Base-by-base conservation (phyloP, 768 basidiomycete species). In the Lactarius tabidus region DNA sequence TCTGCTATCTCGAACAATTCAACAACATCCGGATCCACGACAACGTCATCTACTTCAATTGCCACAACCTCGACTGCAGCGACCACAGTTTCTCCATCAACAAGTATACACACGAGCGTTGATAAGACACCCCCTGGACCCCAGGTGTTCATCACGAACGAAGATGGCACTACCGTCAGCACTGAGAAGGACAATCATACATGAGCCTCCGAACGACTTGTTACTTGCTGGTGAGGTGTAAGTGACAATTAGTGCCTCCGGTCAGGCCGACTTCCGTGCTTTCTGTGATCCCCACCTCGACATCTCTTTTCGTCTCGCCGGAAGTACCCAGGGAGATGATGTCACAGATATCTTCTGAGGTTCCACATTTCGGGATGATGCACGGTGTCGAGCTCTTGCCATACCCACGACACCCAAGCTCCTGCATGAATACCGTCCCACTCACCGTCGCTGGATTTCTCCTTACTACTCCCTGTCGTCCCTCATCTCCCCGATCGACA, bases 1-100 rank as follows among this genome's bases (percentile, higher is more conserved):
- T 62, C 65, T 5, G 51, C 39, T 35, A 45, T 12, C 23, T 66
- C 65, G 17, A 54, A 31, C n/a, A 29, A n/a, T 41, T 66, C 67
- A 2, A 57, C 64, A 7, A 29, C 55, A 4, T 67, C 64, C 41
- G 56, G 12, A 29, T 60, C 58, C 31, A 67, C 68, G 18, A 61
- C 66, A 29, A n/a, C 62, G 2, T 64, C 68, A 3, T 51, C 56
- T 8, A 38, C 52, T 8, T 69, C 68, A 26, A 52, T 62, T 12
- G 59, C 55, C 20, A 63, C 68, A 20, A 31, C 39, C 20, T 23
- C 43, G 39, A 69, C 66, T 17, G 54, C 51, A 28, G 62, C 66
- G 35, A 67, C 68, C 10, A 67, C 61, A 23, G 57, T 59, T n/a
- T 69, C 68, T 6, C 48, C 65, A 17, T 63, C 48, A n/a, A 55